Conservation (phyloP, 106 monocot species). For the Dioscorea zingiberensis region DNA sequence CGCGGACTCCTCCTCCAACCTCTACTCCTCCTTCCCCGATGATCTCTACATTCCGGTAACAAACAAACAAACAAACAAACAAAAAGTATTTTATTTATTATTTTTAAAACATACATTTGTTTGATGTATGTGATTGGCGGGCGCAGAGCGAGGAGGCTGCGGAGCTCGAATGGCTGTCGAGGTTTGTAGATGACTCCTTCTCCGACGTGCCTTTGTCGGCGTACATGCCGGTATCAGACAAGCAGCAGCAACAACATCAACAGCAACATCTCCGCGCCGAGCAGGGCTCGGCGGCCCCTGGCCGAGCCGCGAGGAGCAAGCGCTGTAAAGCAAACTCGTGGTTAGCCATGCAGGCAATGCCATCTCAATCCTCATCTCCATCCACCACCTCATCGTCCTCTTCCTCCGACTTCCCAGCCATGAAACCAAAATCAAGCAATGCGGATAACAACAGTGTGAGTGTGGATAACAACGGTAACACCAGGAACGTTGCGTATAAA, state of each 20-base stretch:
- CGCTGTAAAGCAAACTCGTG: background rate
- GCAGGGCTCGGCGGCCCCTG: too few relatives aligned
- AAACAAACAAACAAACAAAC: slow-evolving; percentile 3
- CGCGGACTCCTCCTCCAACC: too few relatives aligned
- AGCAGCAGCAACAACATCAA: too few relatives aligned
- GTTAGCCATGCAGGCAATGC: slow-evolving; percentile 5
- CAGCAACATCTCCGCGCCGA: too few relatives aligned
- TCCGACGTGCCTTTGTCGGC: slow-evolving; percentile 24
- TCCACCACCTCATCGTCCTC: slow-evolving; percentile 54
- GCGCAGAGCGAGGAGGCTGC: slow-evolving; percentile 79
- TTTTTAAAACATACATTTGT: too few relatives aligned
- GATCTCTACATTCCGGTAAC: slow-evolving; percentile 72
- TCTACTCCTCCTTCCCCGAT: slow-evolving; percentile 35
- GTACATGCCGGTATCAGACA: too few relatives aligned
- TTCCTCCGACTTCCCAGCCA: slow-evolving; percentile 47
- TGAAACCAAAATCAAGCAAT: background rate
- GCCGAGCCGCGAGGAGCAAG: too few relatives aligned
- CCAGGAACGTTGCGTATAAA: background rate
- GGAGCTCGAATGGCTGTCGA: slow-evolving; percentile 95
- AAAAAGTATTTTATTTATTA: too few relatives aligned
- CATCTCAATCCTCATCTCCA: slow-evolving; percentile 30
- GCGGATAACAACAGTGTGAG: background rate
- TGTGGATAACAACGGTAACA: background rate
- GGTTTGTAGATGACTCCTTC: slow-evolving; percentile 89
- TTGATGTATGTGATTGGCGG: too few relatives aligned